Evolutionary conservation across 1,284 basidiomycete genomes (phyloP).

Genomic region (Takashimella tepidaria): DNA sequence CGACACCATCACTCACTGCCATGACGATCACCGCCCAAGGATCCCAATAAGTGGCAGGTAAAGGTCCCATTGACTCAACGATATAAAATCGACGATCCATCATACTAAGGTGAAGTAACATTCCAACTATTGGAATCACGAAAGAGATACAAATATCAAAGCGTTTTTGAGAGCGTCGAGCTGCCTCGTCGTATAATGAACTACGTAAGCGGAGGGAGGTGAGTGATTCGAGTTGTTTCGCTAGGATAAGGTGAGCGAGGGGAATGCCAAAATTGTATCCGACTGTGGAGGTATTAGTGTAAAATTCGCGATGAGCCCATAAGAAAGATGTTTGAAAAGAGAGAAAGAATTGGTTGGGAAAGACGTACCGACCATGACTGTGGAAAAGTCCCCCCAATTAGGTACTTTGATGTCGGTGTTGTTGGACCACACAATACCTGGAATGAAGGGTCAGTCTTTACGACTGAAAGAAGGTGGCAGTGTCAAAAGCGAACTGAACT

Average conservation of each 20-base stretch:
- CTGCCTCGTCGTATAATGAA: constrained; percentile 28
- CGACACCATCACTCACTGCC: constrained; percentile 29
- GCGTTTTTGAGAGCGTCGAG: constrained; percentile 20
- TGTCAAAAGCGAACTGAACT: constrained; percentile 17
- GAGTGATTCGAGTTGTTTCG: constrained; percentile 36
- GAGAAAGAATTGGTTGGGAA: neutral
- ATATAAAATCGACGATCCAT: constrained; percentile 37
- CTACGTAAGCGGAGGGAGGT: constrained; percentile 36
- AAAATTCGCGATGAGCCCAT: too few relatives aligned
- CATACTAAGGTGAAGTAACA: constrained; percentile 31
- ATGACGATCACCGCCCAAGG: constrained; percentile 39
- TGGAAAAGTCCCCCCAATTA: constrained; percentile 32
- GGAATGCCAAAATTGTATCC: constrained; percentile 44
- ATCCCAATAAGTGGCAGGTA: constrained; percentile 39
- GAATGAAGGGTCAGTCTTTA: neutral
- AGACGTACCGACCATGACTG: constrained; percentile 21
- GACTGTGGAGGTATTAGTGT: constrained; percentile 16
- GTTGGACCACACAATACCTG: constrained; percentile 32
- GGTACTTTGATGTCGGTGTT: constrained; percentile 25
- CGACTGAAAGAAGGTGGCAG: too few relatives aligned
- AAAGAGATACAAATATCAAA: constrained; percentile 28
- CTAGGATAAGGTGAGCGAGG: constrained; percentile 36
- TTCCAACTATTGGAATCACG: constrained; percentile 26
- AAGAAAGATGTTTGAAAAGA: neutral
- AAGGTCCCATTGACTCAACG: constrained; percentile 29